A percentile compares a stretch with the other conserved stretches of the same genome.
These are phyloP conservation scores for Skeletonema marinoi DNA, from an alignment of 108 stramenopile genomes.

Conservation along the genomic window DNA sequence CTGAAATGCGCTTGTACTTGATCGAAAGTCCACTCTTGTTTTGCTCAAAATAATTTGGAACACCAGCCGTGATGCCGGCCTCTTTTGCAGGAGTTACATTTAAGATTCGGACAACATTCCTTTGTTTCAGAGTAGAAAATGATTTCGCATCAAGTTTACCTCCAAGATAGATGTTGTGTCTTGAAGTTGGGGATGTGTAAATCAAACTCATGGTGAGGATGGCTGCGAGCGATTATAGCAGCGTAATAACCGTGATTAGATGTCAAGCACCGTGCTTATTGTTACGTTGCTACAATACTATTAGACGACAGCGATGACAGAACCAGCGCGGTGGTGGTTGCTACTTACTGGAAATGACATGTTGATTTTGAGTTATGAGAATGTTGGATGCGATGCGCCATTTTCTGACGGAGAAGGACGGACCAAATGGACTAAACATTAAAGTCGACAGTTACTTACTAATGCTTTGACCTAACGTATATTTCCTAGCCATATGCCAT, in stretches of 20 bases:
- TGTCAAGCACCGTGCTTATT: too few species aligned
- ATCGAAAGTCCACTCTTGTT: conserved; percentile 23
- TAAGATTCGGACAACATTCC: conserved; percentile 58
- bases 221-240: neutral
- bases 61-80: conserved; percentile 66
- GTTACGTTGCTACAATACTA: too few species aligned
- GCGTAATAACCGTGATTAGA: neutral
- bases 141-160: conserved; percentile 72
- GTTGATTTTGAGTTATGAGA: too few species aligned
- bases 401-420: too few species aligned
- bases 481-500: conserved; percentile 63
- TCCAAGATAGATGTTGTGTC: conserved; percentile 64
- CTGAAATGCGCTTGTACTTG: conserved; percentile 70
- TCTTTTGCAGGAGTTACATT: conserved; percentile 81
- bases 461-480: neutral
- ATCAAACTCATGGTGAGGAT: conserved; percentile 34
- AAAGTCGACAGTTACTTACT: too few species aligned
- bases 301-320: too few species aligned
- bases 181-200: conserved; percentile 39
- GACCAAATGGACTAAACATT: too few species aligned
- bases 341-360: too few species aligned
- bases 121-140: conserved; percentile 46
- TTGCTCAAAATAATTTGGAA: conserved; percentile 80
- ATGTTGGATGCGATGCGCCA: too few species aligned
- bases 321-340: too few species aligned